phyloP scores from a whole-genome alignment of 257 asterid species.

The Nicotiana knightiana region DNA sequence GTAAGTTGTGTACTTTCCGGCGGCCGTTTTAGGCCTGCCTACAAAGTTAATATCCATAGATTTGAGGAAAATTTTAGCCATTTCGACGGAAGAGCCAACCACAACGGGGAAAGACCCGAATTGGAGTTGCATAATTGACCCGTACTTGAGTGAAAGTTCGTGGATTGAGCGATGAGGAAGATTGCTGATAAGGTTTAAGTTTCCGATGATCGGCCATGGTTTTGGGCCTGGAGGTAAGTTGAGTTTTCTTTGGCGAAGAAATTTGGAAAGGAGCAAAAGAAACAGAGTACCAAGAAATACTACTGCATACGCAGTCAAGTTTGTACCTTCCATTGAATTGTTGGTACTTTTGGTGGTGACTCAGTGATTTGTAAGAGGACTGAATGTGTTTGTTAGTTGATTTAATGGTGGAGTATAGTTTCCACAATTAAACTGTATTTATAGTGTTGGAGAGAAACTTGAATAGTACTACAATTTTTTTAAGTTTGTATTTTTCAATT shows the following conservation, averaged over 20 bases:
- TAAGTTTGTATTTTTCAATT: too few relatives aligned
- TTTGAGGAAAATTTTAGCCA: constrained; percentile 38
- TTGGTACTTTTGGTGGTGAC: neutral
- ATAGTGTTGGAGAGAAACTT: neutral
- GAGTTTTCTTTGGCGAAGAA: constrained; percentile 23
- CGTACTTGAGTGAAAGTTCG: constrained; percentile 28
- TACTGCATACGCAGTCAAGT: constrained; percentile 17
- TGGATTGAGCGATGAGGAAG: constrained; percentile 41
- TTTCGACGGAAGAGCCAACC: constrained; percentile 39
- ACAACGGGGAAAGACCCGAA: constrained; percentile 40
- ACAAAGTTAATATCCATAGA: constrained; percentile 36
- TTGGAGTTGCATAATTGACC: constrained; percentile 34
- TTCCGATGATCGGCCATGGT: constrained; percentile 47
- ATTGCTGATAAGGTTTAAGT: constrained; percentile 31
- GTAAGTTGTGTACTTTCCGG: constrained; percentile 39
- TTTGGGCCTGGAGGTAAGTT: constrained; percentile 42
- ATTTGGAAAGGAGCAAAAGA: constrained; percentile 25
- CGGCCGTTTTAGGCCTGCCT: constrained; percentile 39
- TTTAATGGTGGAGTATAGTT: neutral
- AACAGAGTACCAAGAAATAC: constrained; percentile 12
- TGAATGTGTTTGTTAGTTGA: neutral
- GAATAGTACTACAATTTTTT: neutral
- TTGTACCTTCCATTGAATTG: constrained; percentile 3
- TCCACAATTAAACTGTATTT: neutral
- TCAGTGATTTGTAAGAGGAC: neutral